Percentiles rank a stretch among this genome's conserved stretches.
These are phyloP conservation scores for Tolypocladium sp. DNA, from an alignment of 2,329 filamentous ascomycete genomes.

Conservation along the genomic window DNA sequence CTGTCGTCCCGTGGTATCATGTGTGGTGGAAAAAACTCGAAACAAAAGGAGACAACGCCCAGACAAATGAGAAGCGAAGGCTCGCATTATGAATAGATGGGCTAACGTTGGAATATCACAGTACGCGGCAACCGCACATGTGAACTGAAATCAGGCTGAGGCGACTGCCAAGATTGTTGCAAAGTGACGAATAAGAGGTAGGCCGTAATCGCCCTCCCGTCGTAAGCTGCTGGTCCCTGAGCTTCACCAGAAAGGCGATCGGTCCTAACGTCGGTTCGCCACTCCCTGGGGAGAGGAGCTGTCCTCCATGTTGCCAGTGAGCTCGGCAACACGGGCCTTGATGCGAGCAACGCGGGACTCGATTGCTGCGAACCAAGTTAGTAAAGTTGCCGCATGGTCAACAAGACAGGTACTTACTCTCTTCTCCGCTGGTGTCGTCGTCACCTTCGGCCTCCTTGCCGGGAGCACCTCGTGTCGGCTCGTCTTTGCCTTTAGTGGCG, in stretches of 20 bases:
- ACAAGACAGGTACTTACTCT: slow-evolving; percentile 57
- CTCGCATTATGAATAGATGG: slow-evolving; percentile 3
- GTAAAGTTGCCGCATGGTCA: not conserved
- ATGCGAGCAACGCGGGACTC: slow-evolving; percentile 95
- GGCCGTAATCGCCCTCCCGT: not conserved
- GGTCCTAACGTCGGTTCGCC: slow-evolving; percentile 12
- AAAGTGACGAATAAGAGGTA: not conserved
- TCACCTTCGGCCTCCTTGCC: slow-evolving; percentile 55
- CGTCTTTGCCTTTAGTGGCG: slow-evolving; percentile 54
- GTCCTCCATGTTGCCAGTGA: slow-evolving; percentile 76
- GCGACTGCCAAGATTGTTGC: not conserved
- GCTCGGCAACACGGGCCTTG: slow-evolving; percentile 90
- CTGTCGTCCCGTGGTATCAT: slow-evolving; percentile 17
- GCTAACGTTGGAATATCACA: not conserved
- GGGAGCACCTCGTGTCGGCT: slow-evolving; percentile 45
- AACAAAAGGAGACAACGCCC: slow-evolving; percentile 3
- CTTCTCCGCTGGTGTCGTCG: slow-evolving; percentile 90
- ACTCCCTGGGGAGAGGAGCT: slow-evolving; percentile 24
- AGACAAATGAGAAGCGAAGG: slow-evolving; percentile 3
- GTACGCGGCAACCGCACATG: not conserved
- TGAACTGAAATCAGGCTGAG: not conserved
- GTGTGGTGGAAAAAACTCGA: slow-evolving; percentile 6
- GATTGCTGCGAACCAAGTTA: slow-evolving; percentile 55
- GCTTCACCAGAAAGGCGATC: slow-evolving; percentile 3
- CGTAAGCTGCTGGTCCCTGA: not conserved